Percentiles rank a stretch among this genome's conserved stretches.
Evolutionary conservation across 2,329 filamentous ascomycete species (phyloP).

Genomic region (Paraphoma chrysanthemicola): DNA sequence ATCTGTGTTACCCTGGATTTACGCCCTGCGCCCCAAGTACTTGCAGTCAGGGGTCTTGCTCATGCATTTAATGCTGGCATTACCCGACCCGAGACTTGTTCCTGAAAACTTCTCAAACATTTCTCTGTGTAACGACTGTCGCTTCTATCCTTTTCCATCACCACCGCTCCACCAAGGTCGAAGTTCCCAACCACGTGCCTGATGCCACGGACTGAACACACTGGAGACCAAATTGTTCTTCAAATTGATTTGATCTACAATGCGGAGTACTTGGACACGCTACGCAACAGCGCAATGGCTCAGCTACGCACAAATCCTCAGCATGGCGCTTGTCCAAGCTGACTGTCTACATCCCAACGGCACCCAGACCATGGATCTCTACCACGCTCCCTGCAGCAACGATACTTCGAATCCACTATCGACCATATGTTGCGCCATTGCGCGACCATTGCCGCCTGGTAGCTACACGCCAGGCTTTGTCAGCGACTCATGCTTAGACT

Average conservation of each 20-base stretch:
- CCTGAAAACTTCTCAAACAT: neutral
- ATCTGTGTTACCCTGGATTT: no score
- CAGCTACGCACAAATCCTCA: neutral
- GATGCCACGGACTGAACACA: no score
- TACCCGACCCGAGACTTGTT: neutral
- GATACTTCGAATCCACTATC: neutral
- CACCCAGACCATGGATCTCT: neutral
- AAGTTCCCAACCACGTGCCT: no score
- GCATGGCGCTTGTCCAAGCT: neutral
- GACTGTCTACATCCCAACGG: neutral
- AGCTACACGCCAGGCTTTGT: neutral
- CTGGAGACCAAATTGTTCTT: no score
- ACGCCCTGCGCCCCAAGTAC: no score
- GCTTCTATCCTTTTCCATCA: no score
- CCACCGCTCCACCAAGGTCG: no score
- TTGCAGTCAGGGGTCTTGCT: neutral
- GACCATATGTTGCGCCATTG: slow-evolving; percentile 1
- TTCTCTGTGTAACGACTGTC: no score
- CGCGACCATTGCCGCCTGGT: neutral
- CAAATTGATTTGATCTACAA: neutral
- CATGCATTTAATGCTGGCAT: neutral
- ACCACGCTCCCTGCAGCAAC: neutral
- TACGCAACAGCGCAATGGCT: neutral
- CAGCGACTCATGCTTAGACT: neutral
- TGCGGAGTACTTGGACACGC: neutral